Evolutionary conservation across 768 basidiomycete genomes (phyloP).

Genomic region (Gloeopeniophorella convolvens): DNA sequence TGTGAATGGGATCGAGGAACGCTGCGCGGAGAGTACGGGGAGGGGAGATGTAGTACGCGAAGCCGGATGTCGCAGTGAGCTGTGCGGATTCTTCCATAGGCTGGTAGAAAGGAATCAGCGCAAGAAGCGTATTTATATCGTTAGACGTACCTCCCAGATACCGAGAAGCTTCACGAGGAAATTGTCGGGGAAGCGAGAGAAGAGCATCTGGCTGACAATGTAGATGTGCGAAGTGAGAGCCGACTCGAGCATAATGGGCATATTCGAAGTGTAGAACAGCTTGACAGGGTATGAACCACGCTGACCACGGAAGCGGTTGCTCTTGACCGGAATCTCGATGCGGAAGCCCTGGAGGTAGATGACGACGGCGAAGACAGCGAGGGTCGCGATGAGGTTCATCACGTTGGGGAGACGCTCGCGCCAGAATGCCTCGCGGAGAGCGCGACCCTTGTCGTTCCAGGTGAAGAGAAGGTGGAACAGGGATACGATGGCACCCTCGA

Average conservation of each 20-base stretch:
- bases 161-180: slow-evolving; percentile 85
- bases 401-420: slow-evolving; percentile 93
- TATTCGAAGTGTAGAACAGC: slow-evolving; percentile 98
- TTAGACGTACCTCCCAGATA: slow-evolving; percentile 85
- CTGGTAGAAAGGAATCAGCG: slow-evolving; percentile 34
- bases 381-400: slow-evolving; percentile 94
- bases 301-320: slow-evolving; percentile 94
- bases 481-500: slow-evolving; percentile 93
- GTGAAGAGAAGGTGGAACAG: slow-evolving; percentile 98
- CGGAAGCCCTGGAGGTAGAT: slow-evolving; percentile 99
- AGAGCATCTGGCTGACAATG: slow-evolving; percentile 95
- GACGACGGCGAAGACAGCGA: slow-evolving; percentile 86
- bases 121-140: not conserved
- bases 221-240: slow-evolving; percentile 93
- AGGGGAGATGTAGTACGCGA: slow-evolving; percentile 97
- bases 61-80: slow-evolving; percentile 81
- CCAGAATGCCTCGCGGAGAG: slow-evolving; percentile 97
- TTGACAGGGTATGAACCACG: slow-evolving; percentile 94
- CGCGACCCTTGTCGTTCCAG: slow-evolving; percentile 97
- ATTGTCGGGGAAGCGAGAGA: slow-evolving; percentile 85
- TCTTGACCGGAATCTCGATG: slow-evolving; percentile 97
- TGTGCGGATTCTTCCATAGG: slow-evolving; percentile 93
- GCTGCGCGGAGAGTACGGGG: slow-evolving; percentile 90
- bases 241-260: slow-evolving; percentile 99
- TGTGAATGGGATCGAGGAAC: slow-evolving; percentile 91